Evolutionary conservation across 805 yeast species (phyloP).

Genomic region (Grigorovia yakushimaensis): DNA sequence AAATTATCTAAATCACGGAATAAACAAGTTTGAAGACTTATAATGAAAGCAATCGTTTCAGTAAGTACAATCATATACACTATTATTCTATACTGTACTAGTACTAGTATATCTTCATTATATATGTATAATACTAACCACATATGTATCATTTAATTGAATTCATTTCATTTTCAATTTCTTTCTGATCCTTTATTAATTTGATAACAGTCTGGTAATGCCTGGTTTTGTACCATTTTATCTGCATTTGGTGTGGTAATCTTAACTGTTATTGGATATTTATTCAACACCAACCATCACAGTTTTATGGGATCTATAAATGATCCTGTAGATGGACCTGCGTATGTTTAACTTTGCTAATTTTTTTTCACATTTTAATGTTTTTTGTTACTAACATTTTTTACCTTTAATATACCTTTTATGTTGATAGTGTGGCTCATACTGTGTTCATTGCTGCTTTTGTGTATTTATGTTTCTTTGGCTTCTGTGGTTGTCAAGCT

Average conservation of each 20-base stretch:
- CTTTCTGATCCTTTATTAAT: too few species aligned
- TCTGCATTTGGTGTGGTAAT: constrained; percentile 90
- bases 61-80: too few species aligned
- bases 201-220: constrained; percentile 55
- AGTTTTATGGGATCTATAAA: constrained; percentile 84
- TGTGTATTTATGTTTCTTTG: constrained; percentile 68
- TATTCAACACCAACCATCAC: constrained; percentile 76
- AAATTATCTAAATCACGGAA: constrained; percentile 48
- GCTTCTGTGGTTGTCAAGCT: constrained; percentile 86
- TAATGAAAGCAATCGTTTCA: constrained; percentile 41
- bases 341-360: constrained; percentile 29
- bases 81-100: background rate
- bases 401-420: background rate
- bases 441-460: constrained; percentile 85
- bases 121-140: constrained; percentile 1
- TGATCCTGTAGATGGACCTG: constrained; percentile 89
- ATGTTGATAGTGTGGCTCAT: constrained; percentile 51
- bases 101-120: background rate
- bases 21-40: constrained; percentile 22
- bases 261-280: constrained; percentile 70
- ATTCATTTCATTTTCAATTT: too few species aligned
- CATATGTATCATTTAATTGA: background rate
- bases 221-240: constrained; percentile 90
- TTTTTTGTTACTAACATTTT: background rate
- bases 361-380: background rate